A percentile compares a stretch with the other conserved stretches of the same genome.
phyloP scores from a whole-genome alignment of 148 eudicot genomes.

The Silene conica region DNA sequence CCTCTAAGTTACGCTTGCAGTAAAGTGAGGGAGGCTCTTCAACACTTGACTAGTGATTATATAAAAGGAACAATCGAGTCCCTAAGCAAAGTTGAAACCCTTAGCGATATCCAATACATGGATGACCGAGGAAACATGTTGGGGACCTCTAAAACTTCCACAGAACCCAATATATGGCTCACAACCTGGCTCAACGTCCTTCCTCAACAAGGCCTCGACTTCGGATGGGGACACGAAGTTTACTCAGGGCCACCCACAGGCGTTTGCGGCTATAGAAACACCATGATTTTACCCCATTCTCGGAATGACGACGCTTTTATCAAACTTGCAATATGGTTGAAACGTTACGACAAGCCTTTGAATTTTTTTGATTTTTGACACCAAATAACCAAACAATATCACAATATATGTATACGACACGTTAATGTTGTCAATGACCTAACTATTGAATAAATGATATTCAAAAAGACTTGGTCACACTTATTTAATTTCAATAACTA shows the following conservation, averaged over 20 bases:
- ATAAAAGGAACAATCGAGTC: neutral
- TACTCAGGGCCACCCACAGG: neutral
- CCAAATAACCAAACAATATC: no score
- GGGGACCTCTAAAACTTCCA: neutral
- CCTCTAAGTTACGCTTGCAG: conserved; percentile 34
- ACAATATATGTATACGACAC: no score
- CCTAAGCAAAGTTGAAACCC: neutral
- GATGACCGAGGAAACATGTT: neutral
- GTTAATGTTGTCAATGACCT: no score
- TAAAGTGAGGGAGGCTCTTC: conserved; percentile 31
- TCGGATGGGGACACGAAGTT: conserved; percentile 1
- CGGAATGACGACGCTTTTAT: neutral
- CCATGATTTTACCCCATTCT: neutral
- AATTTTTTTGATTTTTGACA: neutral
- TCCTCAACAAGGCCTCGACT: conserved; percentile 1
- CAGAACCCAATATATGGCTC: neutral
- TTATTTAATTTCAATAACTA: no score
- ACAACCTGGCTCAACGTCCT: neutral
- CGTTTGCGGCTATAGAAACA: no score
- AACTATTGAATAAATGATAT: no score
- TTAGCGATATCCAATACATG: neutral
- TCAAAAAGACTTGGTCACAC: no score
- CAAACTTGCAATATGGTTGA: neutral
- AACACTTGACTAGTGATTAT: conserved; percentile 1
- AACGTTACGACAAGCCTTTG: conserved; percentile 2